Conservation (phyloP, 1,284 basidiomycete species). For the Ceratobasidium sp. region DNA sequence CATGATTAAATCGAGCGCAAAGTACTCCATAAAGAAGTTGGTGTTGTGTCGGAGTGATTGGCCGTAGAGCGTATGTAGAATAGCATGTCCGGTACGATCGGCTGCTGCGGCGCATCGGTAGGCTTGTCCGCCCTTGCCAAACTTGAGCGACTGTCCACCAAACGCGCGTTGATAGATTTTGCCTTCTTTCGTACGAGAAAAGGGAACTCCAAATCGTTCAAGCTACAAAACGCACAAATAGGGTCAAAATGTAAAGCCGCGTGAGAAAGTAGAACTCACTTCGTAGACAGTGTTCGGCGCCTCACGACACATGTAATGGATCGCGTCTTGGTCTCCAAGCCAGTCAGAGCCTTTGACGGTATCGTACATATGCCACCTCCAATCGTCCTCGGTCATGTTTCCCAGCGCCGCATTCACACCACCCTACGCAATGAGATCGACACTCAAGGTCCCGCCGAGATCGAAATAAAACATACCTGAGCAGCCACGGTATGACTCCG, state of each 20-base stretch:
- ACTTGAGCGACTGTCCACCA: conserved; percentile 98
- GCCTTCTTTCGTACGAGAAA: conserved; percentile 98
- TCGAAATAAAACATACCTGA: conserved; percentile 70
- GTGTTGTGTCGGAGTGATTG: conserved; percentile 99
- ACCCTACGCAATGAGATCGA: conserved; percentile 68
- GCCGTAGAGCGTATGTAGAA: conserved; percentile 98
- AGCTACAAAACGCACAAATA: no score
- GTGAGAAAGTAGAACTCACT: conserved; percentile 63
- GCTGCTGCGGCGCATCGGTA: conserved; percentile 99
- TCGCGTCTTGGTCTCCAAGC: conserved; percentile 99
- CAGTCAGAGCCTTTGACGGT: conserved; percentile 99
- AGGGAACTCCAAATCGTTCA: conserved; percentile 99
- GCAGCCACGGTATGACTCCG: conserved; percentile 99
- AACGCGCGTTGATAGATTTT: conserved; percentile 99
- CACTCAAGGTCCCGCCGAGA: not conserved
- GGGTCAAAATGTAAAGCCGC: no score
- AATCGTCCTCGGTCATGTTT: conserved; percentile 99
- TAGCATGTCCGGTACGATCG: conserved; percentile 98
- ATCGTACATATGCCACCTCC: conserved; percentile 99
- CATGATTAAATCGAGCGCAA: conserved; percentile 98
- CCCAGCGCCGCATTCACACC: conserved; percentile 99
- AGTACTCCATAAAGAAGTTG: conserved; percentile 99
- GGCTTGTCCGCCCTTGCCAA: conserved; percentile 98
- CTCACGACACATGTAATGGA: conserved; percentile 99
- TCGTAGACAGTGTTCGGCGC: conserved; percentile 95